Evolutionary conservation across 1,284 basidiomycete genomes (phyloP).

Genomic region (Amylostereum areolatum): DNA sequence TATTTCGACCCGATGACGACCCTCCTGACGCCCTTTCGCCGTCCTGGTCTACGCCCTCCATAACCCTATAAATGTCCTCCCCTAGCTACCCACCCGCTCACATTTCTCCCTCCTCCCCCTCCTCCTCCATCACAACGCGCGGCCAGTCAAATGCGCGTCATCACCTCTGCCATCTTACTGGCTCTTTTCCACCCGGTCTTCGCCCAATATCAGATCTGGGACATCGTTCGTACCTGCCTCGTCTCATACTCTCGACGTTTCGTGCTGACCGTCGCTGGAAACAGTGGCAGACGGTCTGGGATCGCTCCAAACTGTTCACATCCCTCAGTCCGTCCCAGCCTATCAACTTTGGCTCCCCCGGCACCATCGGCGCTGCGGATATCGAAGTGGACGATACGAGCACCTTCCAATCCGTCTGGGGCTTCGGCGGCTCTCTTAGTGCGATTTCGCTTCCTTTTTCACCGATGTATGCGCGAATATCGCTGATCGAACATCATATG

Average conservation of each 20-base stretch:
- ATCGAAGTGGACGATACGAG: constrained; percentile 36
- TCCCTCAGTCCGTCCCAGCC: constrained; percentile 21
- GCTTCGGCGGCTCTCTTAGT: constrained; percentile 46
- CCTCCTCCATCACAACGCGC: background rate
- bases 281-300: constrained; percentile 34
- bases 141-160: background rate
- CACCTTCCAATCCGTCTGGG: constrained; percentile 39
- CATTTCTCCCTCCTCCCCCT: background rate
- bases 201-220: constrained; percentile 24
- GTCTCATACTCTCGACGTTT: background rate
- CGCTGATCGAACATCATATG: background rate
- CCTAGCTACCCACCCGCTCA: no score
- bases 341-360: constrained; percentile 34
- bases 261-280: background rate
- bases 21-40: no score
- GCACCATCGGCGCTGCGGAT: constrained; percentile 34
- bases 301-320: constrained; percentile 27
- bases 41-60: no score
- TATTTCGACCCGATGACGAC: no score
- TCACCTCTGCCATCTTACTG: background rate
- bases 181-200: background rate
- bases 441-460: constrained; percentile 12
- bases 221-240: constrained; percentile 22
- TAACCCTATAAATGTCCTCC: no score
- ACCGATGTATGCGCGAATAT: background rate